A percentile compares a stretch with the other conserved stretches of the same genome.
Conservation (phyloP, 345 rosid genomes). For the Pseudoturritis turrita region DNA sequence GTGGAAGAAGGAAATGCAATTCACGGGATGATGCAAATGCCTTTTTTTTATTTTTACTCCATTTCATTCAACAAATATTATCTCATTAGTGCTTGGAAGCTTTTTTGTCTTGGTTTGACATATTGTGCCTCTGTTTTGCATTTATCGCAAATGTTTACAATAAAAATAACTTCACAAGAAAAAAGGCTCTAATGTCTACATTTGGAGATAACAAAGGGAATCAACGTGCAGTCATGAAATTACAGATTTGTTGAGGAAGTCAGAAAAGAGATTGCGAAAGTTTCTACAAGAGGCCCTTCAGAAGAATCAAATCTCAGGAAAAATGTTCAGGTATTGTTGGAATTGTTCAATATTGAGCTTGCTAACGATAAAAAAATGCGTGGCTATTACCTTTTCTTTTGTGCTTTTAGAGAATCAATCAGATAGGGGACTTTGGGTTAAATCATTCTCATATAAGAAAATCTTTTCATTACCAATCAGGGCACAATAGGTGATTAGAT, state of each 20-base stretch:
- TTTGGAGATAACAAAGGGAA: constrained; percentile 83
- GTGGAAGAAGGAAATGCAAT: too few relatives aligned
- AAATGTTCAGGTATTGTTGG: constrained; percentile 76
- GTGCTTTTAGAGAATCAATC: too few relatives aligned
- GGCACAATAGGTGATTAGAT: constrained; percentile 87
- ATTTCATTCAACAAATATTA: not conserved
- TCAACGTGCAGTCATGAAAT: constrained; percentile 63
- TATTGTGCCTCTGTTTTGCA: too few relatives aligned
- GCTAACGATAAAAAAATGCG: not conserved
- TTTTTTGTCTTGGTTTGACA: too few relatives aligned
- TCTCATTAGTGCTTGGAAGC: constrained; percentile 41
- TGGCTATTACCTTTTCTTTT: too few relatives aligned
- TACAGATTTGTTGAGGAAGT: constrained; percentile 61
- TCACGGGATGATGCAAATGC: too few relatives aligned
- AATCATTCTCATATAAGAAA: too few relatives aligned
- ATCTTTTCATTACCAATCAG: too few relatives aligned
- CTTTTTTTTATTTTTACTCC: too few relatives aligned
- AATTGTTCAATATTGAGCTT: not conserved
- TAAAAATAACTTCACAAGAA: too few relatives aligned
- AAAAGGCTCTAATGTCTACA: constrained; percentile 87
- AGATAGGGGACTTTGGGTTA: too few relatives aligned
- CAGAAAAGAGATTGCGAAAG: constrained; percentile 62
- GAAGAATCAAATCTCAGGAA: constrained; percentile 80
- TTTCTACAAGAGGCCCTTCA: constrained; percentile 50
- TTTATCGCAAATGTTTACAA: too few relatives aligned